A percentile compares a stretch with the other conserved stretches of the same genome.
Evolutionary conservation across 1,284 basidiomycete genomes (phyloP).

Genomic region (Ustilago hordei): DNA sequence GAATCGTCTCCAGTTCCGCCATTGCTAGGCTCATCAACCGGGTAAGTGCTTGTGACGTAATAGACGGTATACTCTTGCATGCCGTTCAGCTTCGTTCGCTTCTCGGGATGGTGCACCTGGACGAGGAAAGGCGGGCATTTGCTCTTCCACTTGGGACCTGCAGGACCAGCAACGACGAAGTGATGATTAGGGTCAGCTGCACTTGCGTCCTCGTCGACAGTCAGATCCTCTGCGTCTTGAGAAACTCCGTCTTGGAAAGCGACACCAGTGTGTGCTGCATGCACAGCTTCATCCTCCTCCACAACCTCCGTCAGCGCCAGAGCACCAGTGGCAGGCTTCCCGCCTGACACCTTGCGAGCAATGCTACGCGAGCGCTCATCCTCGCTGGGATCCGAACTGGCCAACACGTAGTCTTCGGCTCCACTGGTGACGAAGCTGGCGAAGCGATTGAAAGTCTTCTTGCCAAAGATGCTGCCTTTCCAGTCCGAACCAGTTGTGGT

Average conservation of each 20-base stretch:
- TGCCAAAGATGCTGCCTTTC: slow-evolving; percentile 74
- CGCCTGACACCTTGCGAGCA: slow-evolving; percentile 41
- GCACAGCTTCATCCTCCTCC: slow-evolving; percentile 22
- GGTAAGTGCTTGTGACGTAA: slow-evolving; percentile 80
- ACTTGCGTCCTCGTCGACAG: not conserved
- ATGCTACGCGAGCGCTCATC: slow-evolving; percentile 31
- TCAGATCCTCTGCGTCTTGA: not conserved
- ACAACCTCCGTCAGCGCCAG: slow-evolving; percentile 16
- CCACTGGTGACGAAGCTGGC: slow-evolving; percentile 85
- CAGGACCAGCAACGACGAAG: slow-evolving; percentile 78
- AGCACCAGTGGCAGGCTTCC: slow-evolving; percentile 8
- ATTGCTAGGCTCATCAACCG: slow-evolving; percentile 29
- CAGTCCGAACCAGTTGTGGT: slow-evolving; percentile 23
- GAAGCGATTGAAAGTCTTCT: slow-evolving; percentile 82
- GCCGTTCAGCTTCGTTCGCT: slow-evolving; percentile 77
- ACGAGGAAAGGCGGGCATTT: slow-evolving; percentile 80
- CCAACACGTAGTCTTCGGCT: slow-evolving; percentile 75
- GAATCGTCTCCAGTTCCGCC: not conserved
- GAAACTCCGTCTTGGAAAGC: not conserved
- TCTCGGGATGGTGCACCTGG: slow-evolving; percentile 82
- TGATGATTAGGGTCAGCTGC: slow-evolving; percentile 70
- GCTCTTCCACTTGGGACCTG: slow-evolving; percentile 76
- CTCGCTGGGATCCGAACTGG: slow-evolving; percentile 20
- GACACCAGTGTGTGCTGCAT: not conserved
- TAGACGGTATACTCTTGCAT: slow-evolving; percentile 78